These are phyloP conservation scores for Peronosclerospora sorghi DNA, from an alignment of 352 stramenopile species.

Conservation along the genomic window DNA sequence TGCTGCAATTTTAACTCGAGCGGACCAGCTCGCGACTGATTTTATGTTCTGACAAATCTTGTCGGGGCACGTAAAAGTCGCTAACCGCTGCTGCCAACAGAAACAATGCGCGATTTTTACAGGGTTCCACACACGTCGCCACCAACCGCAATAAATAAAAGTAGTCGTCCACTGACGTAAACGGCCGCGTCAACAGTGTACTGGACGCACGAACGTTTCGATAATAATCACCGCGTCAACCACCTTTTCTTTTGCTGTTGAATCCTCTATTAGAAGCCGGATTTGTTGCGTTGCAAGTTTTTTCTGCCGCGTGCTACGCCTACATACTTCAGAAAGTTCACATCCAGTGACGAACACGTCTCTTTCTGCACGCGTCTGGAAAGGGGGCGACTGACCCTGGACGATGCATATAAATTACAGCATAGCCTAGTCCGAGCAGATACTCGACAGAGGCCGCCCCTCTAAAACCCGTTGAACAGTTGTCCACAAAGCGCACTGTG, in stretches of 20 bases:
- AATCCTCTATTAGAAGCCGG: conserved; percentile 23
- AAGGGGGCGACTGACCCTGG: conserved; percentile 82
- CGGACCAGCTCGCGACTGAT: conserved; percentile 87
- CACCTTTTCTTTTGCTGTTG: conserved; percentile 27
- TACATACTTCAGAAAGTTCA: conserved; percentile 59
- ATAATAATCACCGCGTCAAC: conserved; percentile 44
- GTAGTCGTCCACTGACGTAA: conserved; percentile 95
- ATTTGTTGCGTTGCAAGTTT: conserved; percentile 19
- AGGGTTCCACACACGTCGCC: conserved; percentile 44
- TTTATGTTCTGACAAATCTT: conserved; percentile 91
- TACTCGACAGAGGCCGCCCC: conserved; percentile 82
- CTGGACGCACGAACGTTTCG: conserved; percentile 24
- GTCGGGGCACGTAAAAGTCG: conserved; percentile 95
- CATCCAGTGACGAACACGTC: conserved; percentile 45
- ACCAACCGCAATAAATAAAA: conserved; percentile 86
- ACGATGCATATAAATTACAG: conserved; percentile 93
- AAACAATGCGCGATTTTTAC: conserved; percentile 75
- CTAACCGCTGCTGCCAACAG: conserved; percentile 95
- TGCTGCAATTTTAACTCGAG: conserved; percentile 84
- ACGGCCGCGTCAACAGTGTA: conserved; percentile 82
- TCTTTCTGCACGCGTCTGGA: conserved; percentile 49
- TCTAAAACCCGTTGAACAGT: conserved; percentile 93
- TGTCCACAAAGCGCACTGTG: conserved; percentile 95
- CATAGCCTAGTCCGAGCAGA: conserved; percentile 90
- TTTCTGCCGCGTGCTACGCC: conserved; percentile 10